A percentile compares a stretch with the other conserved stretches of the same genome.
Evolutionary conservation across 2,329 filamentous ascomycete genomes (phyloP).

Genomic region (Podosphaera aphanis): DNA sequence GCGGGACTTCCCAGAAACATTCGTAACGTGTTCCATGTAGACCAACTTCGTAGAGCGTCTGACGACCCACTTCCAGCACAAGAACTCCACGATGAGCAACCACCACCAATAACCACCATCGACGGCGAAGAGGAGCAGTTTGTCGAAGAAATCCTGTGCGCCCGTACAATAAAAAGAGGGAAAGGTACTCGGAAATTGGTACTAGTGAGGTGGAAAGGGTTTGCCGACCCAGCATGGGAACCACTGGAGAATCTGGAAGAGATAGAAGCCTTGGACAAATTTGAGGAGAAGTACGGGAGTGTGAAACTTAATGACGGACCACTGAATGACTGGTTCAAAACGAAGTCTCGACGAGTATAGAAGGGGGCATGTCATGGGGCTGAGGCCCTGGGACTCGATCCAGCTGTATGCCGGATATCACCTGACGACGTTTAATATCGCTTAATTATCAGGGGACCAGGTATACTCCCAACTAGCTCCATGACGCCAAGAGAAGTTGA

Average conservation of each 20-base stretch:
- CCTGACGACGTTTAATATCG: no score
- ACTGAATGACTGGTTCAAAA: background rate
- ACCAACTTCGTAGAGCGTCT: background rate
- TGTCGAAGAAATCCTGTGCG: background rate
- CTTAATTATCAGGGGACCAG: no score
- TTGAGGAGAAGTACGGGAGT: background rate
- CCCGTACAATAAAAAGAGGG: background rate
- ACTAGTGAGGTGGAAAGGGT: background rate
- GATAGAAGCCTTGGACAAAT: no score
- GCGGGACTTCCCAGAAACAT: background rate
- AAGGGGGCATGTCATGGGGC: no score
- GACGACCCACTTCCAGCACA: background rate
- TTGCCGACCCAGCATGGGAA: background rate
- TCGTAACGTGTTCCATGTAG: background rate
- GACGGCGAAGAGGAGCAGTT: background rate
- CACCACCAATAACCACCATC: background rate
- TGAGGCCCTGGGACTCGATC: no score
- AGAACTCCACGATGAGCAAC: background rate
- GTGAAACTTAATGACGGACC: background rate
- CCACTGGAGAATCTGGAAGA: no score
- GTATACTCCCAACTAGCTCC: no score
- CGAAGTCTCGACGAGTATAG: no score
- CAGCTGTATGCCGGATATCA: no score
- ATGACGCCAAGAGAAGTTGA: no score
- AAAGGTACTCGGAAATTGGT: background rate